Base-by-base conservation (phyloP, 805 yeast species). In the Metschnikowia kofuensis region DNA sequence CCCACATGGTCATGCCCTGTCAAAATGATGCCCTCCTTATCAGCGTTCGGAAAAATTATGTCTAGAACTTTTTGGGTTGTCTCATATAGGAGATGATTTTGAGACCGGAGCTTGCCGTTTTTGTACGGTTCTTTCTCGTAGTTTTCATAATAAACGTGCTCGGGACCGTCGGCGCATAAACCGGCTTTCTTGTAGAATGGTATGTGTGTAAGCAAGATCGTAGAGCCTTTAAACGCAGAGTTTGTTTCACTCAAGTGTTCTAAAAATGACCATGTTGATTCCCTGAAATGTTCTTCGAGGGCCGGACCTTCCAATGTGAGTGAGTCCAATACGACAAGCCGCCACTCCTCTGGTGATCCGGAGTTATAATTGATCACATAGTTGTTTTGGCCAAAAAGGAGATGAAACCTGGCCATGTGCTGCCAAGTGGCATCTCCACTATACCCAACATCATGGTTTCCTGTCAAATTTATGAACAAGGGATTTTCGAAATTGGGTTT, bases 1-100 rank as follows among this genome's bases (percentile, higher is more conserved):
- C 99, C 99, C 55, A 85, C 91, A 62, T 94, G 99, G 62, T 94
- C 99, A 67, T 94, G 99, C 0, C 99, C 99, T 0, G 96, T 88
- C 38, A 92, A 68, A 3, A 94, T 82, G 9, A 92, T 74, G 16
- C 98, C 98, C 15, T 85, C 82, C 53, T 80, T 79, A 50, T 70
- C 69, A 8, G 73, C 67, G 56, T 78, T 78, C 35, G 80, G 80
- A 63, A 92, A 92, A 13, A 88, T 76, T n/a, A 84, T 75, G 56
- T 86, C 76, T 55, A 94, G 66, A 1, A 92, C 83, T 51, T 76
- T 72, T 61, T 85, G 85, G 3, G 92, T 70, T 0, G 85, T 77
- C 6, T 84, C 85, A 52, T 75, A 69, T 29, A 86, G 77, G 35
- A 94, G 69, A 68, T 89, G 97, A 67, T 94, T 94, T 59, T 92